A percentile compares a stretch with the other conserved stretches of the same genome.
phyloP scores from a whole-genome alignment of 768 basidiomycete species.

The Leccinum sublutescens region DNA sequence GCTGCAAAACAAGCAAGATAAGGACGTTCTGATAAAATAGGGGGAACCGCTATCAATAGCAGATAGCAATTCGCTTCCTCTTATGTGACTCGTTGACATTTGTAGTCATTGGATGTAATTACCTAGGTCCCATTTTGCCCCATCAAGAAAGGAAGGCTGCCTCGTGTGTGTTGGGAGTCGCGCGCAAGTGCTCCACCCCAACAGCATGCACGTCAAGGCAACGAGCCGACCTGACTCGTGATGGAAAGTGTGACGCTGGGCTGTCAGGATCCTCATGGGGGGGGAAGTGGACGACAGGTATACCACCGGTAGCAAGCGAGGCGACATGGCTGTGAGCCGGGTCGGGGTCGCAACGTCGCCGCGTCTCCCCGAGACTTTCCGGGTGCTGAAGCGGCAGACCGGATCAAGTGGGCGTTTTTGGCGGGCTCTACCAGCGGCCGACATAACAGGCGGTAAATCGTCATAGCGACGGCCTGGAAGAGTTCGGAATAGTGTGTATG shows the following conservation, averaged over 20 bases:
- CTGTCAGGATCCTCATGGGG: not conserved
- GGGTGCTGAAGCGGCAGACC: not conserved
- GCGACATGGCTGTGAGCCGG: not conserved
- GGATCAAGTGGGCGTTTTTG: not conserved
- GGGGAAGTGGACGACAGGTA: not conserved
- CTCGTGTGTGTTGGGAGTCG: conserved; percentile 12
- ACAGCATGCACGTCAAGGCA: conserved; percentile 5
- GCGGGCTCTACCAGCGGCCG: not conserved
- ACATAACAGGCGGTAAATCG: not conserved
- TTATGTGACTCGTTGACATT: conserved; percentile 5
- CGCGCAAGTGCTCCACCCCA: not conserved
- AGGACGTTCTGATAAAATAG: not conserved
- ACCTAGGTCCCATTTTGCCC: conserved; percentile 2
- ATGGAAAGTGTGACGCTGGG: not conserved
- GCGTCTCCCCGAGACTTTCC: not conserved
- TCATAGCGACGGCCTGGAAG: conserved; percentile 6
- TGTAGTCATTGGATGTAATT: conserved; percentile 4
- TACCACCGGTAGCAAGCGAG: not conserved
- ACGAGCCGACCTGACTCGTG: not conserved
- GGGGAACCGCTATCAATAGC: not conserved
- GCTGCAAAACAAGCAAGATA: not conserved
- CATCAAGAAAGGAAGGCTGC: conserved; percentile 18
- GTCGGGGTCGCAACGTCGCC: not conserved
- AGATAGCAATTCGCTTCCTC: conserved; percentile 4
- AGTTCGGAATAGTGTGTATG: not conserved